A percentile compares a stretch with the other conserved stretches of the same genome.
Conservation (phyloP, 2,329 filamentous ascomycete genomes). For the Talaromyces sp. region DNA sequence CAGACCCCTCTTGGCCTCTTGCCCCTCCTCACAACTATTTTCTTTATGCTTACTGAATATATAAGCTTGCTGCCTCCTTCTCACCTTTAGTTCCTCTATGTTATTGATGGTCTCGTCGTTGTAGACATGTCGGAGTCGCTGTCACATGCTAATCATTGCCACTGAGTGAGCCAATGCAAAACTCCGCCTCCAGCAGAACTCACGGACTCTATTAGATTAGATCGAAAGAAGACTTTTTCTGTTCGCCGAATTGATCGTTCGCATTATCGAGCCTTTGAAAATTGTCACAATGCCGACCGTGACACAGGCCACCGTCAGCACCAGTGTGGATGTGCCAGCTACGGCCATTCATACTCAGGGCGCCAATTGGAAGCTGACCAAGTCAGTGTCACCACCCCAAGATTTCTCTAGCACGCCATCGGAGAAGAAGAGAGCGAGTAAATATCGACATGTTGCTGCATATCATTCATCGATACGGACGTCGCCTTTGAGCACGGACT, state of each 20-base stretch:
- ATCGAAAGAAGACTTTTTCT: neutral
- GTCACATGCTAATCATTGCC: constrained; percentile 10
- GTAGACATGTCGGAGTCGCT: neutral
- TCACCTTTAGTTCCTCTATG: neutral
- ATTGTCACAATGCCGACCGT: constrained; percentile 31
- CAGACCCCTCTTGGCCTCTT: neutral
- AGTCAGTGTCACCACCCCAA: constrained; percentile 15
- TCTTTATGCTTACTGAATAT: neutral
- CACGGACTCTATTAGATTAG: neutral
- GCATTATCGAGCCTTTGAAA: neutral
- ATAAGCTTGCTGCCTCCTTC: neutral
- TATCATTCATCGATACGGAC: constrained; percentile 69
- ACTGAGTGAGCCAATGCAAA: neutral
- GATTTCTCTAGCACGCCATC: constrained; percentile 8
- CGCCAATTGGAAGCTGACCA: neutral
- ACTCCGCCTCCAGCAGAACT: neutral
- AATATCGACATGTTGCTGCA: constrained; percentile 89
- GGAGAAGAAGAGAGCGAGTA: constrained; percentile 48
- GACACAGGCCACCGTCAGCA: constrained; percentile 26
- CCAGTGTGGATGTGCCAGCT: constrained; percentile 27
- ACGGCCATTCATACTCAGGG: neutral
- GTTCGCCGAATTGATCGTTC: neutral
- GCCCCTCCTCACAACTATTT: neutral
- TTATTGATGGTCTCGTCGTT: neutral
- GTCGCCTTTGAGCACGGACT: constrained; percentile 84